Evolutionary conservation across 2,329 filamentous ascomycete genomes (phyloP), one percentile per base, ranked within the genome.

Genomic region (Fusarium torreyae): DNA sequence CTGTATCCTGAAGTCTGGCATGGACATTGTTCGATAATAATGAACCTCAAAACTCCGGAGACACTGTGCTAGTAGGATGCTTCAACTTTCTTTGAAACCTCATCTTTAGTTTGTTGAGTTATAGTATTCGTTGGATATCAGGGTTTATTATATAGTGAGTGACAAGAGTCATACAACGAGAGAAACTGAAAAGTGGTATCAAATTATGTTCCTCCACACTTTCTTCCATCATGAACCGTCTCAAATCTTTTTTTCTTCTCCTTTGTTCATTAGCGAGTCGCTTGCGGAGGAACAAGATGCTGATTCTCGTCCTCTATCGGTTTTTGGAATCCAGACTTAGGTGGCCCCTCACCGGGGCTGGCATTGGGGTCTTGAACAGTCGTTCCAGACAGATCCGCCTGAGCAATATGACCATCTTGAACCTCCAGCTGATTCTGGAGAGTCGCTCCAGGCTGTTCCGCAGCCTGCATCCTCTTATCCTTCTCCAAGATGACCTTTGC

Each of bases 381-480:
- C 13, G 70, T 75, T 20, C 76, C 76, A 22, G 75, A 75, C 2
- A 75, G 66, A 22, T 75, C 75, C 13, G 72, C 70, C n/a, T 59
- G 66, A 17, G 70, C 69, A 22, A 44, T 56, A 4, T 63, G 50
- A 2, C 57, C 68, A 11, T 62, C 66, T n/a, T 68, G 69, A 1
- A 74, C 70, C 18, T 80, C 75, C 2, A 81, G 77, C n/a, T 77
- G 75, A 48, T 80, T 77, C 24, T 81, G 63, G 7, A 79, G 76
- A 2, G 68, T 75, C 1, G 73, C 76, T 10, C 63, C 68, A 4
- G 77, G 70, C 22, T 72, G 64, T 6, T 72, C 63, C 0, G 73
- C 31, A 17, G 68, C 65, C 24, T 72, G 74, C n/a, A 86, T 77
- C 17, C 82, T 77, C 38, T 71, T 70, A 55, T 85, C 82, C 9